A percentile compares a stretch with the other conserved stretches of the same genome.
phyloP scores from a whole-genome alignment of 495 filamentous ascomycete genomes.

The Oidiodendron maius region DNA sequence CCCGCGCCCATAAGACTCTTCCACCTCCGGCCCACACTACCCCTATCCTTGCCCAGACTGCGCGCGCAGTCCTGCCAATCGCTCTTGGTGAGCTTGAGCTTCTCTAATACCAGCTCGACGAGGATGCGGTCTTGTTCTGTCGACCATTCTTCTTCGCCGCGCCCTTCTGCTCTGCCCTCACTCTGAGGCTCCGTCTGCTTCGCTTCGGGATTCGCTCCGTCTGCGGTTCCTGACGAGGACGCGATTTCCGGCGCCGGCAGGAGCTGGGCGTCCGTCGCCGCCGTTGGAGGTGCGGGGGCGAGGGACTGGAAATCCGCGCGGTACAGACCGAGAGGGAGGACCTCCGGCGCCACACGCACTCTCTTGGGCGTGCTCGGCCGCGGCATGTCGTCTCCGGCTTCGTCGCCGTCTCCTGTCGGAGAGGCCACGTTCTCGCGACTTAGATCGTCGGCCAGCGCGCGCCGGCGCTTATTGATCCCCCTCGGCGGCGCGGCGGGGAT shows the following conservation, averaged over 20 bases:
- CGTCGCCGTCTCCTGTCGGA: constrained; percentile 27
- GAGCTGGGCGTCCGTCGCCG: background rate
- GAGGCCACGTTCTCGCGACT: constrained; percentile 32
- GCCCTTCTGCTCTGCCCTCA: too few species aligned
- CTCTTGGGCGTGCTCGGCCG: constrained; percentile 64
- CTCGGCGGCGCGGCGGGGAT: constrained; percentile 33
- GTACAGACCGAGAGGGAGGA: constrained; percentile 61
- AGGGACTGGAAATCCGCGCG: constrained; percentile 59
- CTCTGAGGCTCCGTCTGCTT: background rate
- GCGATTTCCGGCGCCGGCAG: background rate
- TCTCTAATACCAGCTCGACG: constrained; percentile 68
- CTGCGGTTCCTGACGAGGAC: too few species aligned
- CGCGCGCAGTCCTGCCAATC: constrained; percentile 79
- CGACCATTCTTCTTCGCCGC: constrained; percentile 55
- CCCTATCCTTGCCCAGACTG: constrained; percentile 58
- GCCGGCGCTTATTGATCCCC: constrained; percentile 57
- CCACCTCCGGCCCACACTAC: constrained; percentile 64
- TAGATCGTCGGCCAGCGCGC: constrained; percentile 49
- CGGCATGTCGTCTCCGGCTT: constrained; percentile 17
- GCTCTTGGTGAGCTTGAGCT: constrained; percentile 62
- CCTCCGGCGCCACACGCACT: constrained; percentile 56
- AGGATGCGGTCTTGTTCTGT: constrained; percentile 64
- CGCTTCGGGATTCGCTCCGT: background rate
- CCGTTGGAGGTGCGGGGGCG: constrained; percentile 25
- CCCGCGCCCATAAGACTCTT: constrained; percentile 57